These are phyloP conservation scores for Anaeromyces robustus DNA, from an alignment of 192 early-diverging fungal species.

Conservation along the genomic window DNA sequence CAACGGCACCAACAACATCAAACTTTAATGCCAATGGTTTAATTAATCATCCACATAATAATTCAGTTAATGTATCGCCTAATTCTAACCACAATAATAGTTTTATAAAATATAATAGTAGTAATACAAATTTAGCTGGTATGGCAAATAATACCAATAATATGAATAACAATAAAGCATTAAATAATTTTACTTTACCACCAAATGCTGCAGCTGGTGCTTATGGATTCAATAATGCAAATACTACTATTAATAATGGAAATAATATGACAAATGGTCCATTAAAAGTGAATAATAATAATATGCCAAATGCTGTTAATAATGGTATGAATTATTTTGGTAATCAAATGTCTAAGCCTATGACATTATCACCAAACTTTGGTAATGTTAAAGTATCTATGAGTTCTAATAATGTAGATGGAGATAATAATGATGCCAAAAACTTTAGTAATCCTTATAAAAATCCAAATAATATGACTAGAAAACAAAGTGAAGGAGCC, in stretches of 20 bases:
- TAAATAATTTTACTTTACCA: too few relatives aligned
- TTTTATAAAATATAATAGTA: neutral
- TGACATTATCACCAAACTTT: neutral
- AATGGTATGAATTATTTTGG: neutral
- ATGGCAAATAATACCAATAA: neutral
- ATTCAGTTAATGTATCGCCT: neutral
- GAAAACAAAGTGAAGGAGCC: neutral
- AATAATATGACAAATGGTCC: too few relatives aligned
- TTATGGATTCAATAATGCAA: neutral
- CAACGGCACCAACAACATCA: neutral
- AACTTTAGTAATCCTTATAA: neutral
- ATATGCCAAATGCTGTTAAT: neutral
- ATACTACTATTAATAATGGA: neutral
- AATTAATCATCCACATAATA: neutral
- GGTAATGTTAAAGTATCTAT: too few relatives aligned
- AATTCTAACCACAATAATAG: neutral
- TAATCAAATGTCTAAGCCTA: neutral
- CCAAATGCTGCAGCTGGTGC: neutral
- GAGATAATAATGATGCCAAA: too few relatives aligned
- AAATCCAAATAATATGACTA: neutral
- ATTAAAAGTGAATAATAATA: neutral
- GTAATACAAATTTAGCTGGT: neutral
- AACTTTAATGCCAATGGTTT: neutral
- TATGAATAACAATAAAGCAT: neutral
- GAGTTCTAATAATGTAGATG: too few relatives aligned